A percentile compares a stretch with the other conserved stretches of the same genome.
These are phyloP conservation scores for Heterobasidion annosum DNA, from an alignment of 1,284 basidiomycete genomes.

Conservation along the genomic window DNA sequence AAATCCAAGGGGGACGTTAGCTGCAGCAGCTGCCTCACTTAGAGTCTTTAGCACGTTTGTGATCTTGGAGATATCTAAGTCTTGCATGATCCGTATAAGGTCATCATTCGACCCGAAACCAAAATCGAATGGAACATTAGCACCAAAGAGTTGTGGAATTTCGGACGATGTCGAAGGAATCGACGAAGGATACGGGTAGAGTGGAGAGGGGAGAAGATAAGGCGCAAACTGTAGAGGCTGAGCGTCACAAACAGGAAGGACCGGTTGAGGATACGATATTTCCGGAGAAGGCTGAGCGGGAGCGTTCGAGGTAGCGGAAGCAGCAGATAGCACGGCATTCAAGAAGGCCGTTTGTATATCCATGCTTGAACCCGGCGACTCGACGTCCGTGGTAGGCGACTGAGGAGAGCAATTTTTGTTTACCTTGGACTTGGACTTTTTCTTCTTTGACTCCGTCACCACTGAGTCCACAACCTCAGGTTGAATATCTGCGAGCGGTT, in stretches of 20 bases:
- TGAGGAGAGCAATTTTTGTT: constrained; percentile 17
- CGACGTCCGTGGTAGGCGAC: constrained; percentile 13
- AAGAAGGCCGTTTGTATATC: constrained; percentile 33
- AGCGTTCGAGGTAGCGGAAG: constrained; percentile 11
- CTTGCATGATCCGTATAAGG: constrained; percentile 59
- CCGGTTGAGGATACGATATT: constrained; percentile 14
- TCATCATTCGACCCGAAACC: constrained; percentile 61
- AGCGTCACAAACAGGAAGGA: constrained; percentile 4
- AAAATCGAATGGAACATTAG: constrained; percentile 33
- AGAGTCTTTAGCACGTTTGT: constrained; percentile 54
- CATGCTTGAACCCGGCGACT: constrained; percentile 20
- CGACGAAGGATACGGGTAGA: constrained; percentile 11
- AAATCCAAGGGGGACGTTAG: constrained; percentile 23
- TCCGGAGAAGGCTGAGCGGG: constrained; percentile 12
- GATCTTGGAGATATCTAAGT: constrained; percentile 63
- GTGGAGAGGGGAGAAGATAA: constrained; percentile 16
- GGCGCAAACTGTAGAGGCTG: constrained; percentile 18
- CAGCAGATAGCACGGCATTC: constrained; percentile 28
- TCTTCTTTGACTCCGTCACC: constrained; percentile 9
- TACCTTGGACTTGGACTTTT: constrained; percentile 30
- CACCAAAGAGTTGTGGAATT: constrained; percentile 15
- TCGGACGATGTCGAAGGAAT: constrained; percentile 22
- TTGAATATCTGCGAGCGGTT: constrained; percentile 2
- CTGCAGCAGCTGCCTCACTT: constrained; percentile 42
- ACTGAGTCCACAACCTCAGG: constrained; percentile 5